Base-by-base conservation (phyloP, 2,329 filamentous ascomycete species). In the Penicillium verrucosum region DNA sequence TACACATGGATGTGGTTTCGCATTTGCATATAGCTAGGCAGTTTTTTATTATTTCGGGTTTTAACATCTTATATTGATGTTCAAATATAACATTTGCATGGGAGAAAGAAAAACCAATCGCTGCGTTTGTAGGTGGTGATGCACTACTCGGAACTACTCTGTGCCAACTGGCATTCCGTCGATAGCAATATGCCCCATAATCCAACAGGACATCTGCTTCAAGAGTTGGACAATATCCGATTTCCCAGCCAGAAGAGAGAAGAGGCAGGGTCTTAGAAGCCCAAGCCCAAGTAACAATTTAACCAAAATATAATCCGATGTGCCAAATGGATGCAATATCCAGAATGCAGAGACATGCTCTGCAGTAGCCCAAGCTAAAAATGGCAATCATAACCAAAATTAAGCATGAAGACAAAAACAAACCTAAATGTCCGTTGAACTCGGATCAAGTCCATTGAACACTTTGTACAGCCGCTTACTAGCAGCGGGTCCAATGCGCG, bases 401-500 rank as follows among this genome's bases (percentile, higher is more conserved):
- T 3, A 34, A n/a, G 14, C 3, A 46, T 32, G n/a, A 11, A 10
- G 12, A 11, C 18, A 16, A 52, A 32, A 38, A 32, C n/a, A 47
- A 54, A 44, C 27, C 59, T 66, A 77, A 37, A 77, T 64, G 66
- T 80, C 78, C 9, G 75, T 78, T 1, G 77, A 76, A 10, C 70
- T 58, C 29, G 77, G 73, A 64, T 81, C 77, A 44, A 72, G 61
- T 3, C 77, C 76, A 63, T 76, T 80, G 58, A 81, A 81, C 1
- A 81, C 77, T 65, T 78, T 80, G 61, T 78, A 77, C 55, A 81
- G 56, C 32, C 79, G 73, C 60, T 68, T 76, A 58, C 78, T 80
- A 6, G 77, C 72, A 25, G 78, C 75, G n/a, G 77, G 78, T 0
- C 79, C 79, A 43, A 81, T 73, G 14, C 75, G 72, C 10, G 75